Base-by-base conservation (phyloP, 306 rosid species). In the Notholithocarpus densiflorus region DNA sequence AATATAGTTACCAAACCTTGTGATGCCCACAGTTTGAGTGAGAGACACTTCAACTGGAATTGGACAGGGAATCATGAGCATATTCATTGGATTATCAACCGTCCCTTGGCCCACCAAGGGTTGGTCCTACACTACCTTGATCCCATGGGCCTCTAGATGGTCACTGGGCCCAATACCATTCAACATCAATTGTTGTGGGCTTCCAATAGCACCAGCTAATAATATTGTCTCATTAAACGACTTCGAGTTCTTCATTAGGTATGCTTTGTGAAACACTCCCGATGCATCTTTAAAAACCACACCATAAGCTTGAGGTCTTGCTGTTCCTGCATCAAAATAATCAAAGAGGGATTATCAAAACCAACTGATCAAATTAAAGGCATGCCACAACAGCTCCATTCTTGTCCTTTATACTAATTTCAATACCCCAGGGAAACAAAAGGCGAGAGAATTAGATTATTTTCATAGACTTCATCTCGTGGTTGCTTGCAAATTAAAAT, bases 51-150 rank as follows among this genome's bases (percentile, higher is more conserved):
- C 97, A 68, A 90, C 95, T 20, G 92, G 95, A 9, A 64, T 2
- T 23, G 97, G 95, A 7, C 97, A 91, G 10, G 95, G 97, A 29
- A 90, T 84, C 21, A 84, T 37, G 21, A 90, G 72, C n/a, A 71
- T 13, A 32, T 93, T 93, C 92, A 86, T 88, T 73, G 98, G 96
- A 29, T 88, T 91, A 83, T 93, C 97, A 18, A 94, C 91, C 94
- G 88, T 85, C 26, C 92, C 91, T 66, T 88, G 88, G 4, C 95
- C 97, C 43, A 93, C 92, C 71, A 89, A 61, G 1, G 97, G 90
- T 24, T 86, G 88, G 72, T 91, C 80, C 84, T 84, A 31, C 18
- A 90, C 80, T 37, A 90, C 82, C 68, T 77, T 8, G 71, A 90
- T 87, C n/a, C 5, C 70, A 52, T 86, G 95, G 68, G 88, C 86